A percentile compares a stretch with the other conserved stretches of the same genome.
Evolutionary conservation across 2,329 filamentous ascomycete genomes (phyloP).

Genomic region (Ceratocystis destructans): DNA sequence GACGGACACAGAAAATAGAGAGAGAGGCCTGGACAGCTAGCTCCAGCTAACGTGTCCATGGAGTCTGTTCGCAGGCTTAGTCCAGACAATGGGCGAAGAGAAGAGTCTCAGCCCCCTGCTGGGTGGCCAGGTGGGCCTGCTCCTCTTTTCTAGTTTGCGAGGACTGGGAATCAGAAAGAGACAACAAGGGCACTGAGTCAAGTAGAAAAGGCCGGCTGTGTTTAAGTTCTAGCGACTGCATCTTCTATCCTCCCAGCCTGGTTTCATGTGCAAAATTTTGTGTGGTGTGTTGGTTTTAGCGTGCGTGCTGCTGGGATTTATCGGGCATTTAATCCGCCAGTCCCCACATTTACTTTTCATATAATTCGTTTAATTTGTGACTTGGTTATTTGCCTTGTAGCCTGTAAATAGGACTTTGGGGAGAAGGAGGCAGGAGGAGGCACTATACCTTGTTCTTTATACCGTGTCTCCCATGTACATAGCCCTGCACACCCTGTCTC

Average conservation of each 20-base stretch:
- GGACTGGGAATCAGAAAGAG: neutral
- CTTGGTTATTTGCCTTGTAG: neutral
- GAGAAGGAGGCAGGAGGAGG: too few species aligned
- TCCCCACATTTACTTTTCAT: neutral
- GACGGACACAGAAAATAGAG: neutral
- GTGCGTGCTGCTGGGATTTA: neutral
- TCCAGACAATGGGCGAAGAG: conserved; percentile 12
- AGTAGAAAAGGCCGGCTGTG: neutral
- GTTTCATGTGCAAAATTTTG: neutral
- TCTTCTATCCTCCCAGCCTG: neutral
- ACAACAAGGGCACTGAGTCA: neutral
- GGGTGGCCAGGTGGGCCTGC: neutral
- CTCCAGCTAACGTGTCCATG: neutral
- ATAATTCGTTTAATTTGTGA: neutral
- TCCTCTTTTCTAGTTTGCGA: neutral
- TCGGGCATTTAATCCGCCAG: neutral
- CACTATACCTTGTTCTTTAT: neutral
- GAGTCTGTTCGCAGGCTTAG: conserved; percentile 14
- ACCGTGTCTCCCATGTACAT: neutral
- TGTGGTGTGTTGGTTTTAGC: neutral
- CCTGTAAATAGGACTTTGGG: neutral
- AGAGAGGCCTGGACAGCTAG: neutral
- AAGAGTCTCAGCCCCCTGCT: conserved; percentile 13
- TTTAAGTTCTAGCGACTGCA: neutral
- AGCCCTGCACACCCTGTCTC: neutral